Evolutionary conservation across 2,329 filamentous ascomycete species (phyloP), one percentile per base, ranked within the genome.

Genomic region (Daldinia sp.): DNA sequence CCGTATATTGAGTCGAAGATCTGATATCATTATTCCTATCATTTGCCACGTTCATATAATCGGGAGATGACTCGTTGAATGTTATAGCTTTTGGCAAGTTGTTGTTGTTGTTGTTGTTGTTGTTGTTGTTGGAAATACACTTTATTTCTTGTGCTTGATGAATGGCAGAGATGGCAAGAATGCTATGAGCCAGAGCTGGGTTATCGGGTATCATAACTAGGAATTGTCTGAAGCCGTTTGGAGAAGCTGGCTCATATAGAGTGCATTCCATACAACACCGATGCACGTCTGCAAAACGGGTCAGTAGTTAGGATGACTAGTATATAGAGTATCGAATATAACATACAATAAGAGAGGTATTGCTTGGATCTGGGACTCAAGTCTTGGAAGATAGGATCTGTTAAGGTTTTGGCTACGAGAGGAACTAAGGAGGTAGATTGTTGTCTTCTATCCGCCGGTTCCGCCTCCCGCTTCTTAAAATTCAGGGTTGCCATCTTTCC

Each of bases 211-310:
- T 53, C 39, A 65, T 37, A 20, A 30, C 35, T 18, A 65, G 37
- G 20, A 65, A 65, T 15, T 60, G 46, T 39, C 44, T 58, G 18
- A 65, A 65, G 6, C 55, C 23, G 30, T 54, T 59, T 18, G 18
- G 54, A 2, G 62, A 54, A 20, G 59, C 26, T 15, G 50, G 33
- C 20, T 42, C 44, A 10, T 65, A 65, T 54, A 60, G 28, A 39
- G 62, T 59, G 28, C 62, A 65, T 26, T 65, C 62, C 28, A 54
- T 41, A 26, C 62, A 60, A 28, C 62, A 65, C 18, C 62, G 55
- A 30, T 65, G 37, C 18, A 65, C 9, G 7, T 65, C 62, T 65
- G 18, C 6, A 26, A 46, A 33, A 10, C 4, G 20, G 5, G 9
- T 65, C 26, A 65, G 62, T 13, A 46, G 26, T 12, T 42, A n/a